Conservation (phyloP, 768 basidiomycete genomes). For the Psilocybe cubensis region DNA sequence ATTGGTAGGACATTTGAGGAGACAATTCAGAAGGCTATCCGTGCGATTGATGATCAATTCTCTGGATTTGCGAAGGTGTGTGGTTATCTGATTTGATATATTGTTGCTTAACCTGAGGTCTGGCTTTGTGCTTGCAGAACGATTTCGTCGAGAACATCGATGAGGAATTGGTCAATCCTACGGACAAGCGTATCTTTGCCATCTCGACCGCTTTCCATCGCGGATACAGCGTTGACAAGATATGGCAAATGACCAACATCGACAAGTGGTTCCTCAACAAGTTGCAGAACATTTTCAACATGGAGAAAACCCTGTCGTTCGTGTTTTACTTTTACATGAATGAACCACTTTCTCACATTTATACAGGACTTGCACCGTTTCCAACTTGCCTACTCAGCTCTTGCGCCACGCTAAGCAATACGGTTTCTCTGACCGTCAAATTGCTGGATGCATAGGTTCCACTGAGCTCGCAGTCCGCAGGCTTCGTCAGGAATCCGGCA, state of each 20-base stretch:
- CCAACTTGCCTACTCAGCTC: conserved; percentile 61
- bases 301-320: conserved; percentile 79
- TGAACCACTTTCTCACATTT: conserved; percentile 1
- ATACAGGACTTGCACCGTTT: conserved; percentile 61
- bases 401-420: conserved; percentile 89
- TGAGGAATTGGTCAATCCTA: conserved; percentile 91
- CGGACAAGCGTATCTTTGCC: conserved; percentile 96
- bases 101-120: not conserved
- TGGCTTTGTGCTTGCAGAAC: conserved; percentile 54
- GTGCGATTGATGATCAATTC: conserved; percentile 96
- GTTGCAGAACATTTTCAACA: conserved; percentile 80
- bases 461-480: conserved; percentile 93
- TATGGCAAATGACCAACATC: conserved; percentile 98
- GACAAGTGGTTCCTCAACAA: conserved; percentile 98
- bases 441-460: conserved; percentile 82
- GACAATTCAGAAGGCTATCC: conserved; percentile 97
- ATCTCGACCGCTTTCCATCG: conserved; percentile 92
- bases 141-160: conserved; percentile 90
- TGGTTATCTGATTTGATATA: not conserved
- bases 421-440: conserved; percentile 94
- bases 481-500: conserved; percentile 80
- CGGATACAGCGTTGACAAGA: conserved; percentile 93
- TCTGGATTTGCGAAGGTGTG: conserved; percentile 84
- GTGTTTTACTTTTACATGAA: conserved; percentile 29
- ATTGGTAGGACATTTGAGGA: conserved; percentile 99